A percentile compares a stretch with the other conserved stretches of the same genome.
Conservation (phyloP, 176 grass and related monocot species). For the Paspalum notatum region DNA sequence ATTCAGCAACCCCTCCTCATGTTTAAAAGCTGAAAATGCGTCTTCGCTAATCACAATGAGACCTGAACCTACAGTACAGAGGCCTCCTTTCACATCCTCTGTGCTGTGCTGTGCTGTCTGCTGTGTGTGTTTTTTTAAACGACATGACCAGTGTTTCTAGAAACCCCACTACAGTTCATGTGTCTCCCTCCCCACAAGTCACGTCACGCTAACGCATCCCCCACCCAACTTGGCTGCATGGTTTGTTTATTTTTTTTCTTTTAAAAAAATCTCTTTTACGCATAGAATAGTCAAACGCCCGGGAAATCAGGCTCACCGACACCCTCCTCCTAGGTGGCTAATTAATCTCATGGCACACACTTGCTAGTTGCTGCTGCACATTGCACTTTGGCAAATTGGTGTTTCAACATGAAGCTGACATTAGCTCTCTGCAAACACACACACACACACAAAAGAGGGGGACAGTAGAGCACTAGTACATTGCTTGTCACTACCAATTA, state of each 20-base stretch:
- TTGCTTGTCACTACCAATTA: conserved; percentile 40
- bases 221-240: too few relatives aligned
- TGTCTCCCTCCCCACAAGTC: neutral
- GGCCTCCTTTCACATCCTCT: too few relatives aligned
- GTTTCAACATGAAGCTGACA: neutral
- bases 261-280: too few relatives aligned
- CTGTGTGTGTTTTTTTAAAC: too few relatives aligned
- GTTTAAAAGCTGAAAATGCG: neutral
- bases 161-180: neutral
- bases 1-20: conserved; percentile 2
- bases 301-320: conserved; percentile 31
- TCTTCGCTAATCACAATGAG: neutral
- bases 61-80: too few relatives aligned
- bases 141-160: neutral
- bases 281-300: conserved; percentile 16
- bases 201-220: neutral
- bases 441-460: neutral
- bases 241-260: too few relatives aligned
- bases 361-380: neutral
- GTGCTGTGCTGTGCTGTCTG: too few relatives aligned
- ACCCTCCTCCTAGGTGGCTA: neutral
- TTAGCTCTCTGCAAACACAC: neutral
- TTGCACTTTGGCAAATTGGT: neutral
- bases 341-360: neutral
- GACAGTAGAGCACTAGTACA: conserved; percentile 7